Evolutionary conservation across 352 stramenopile species (phyloP).

Genomic region (Phytopythium kandeliae): DNA sequence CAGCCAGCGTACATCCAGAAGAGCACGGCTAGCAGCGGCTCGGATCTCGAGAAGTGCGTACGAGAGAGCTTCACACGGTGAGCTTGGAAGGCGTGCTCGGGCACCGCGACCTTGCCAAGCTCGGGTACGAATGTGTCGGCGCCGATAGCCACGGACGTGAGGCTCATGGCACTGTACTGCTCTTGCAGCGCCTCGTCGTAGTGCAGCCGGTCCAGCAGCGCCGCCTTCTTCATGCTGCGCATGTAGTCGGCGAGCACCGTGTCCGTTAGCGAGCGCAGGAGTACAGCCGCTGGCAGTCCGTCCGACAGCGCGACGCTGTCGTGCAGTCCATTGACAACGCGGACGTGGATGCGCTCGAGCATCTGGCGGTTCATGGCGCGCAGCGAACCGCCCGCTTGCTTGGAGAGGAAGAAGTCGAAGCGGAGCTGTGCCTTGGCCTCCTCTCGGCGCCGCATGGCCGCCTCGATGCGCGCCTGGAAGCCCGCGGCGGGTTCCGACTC

Average conservation of each 20-base stretch:
- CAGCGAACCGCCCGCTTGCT: conserved; percentile 67
- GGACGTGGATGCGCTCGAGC: conserved; percentile 80
- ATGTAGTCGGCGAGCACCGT: conserved; percentile 88
- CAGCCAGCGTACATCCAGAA: conserved; percentile 87
- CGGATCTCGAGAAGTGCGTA: conserved; percentile 50
- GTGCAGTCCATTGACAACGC: conserved; percentile 78
- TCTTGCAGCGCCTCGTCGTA: conserved; percentile 47
- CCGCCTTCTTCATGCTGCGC: conserved; percentile 90
- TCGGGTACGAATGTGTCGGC: conserved; percentile 14
- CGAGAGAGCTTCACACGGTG: conserved; percentile 41
- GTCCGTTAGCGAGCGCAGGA: conserved; percentile 85
- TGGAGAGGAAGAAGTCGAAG: conserved; percentile 88
- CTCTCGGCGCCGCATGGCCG: conserved; percentile 55
- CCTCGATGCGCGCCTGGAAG: conserved; percentile 76
- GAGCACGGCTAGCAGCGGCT: conserved; percentile 71
- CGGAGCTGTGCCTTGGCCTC: conserved; percentile 82
- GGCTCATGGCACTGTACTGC: conserved; percentile 65
- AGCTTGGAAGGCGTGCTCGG: conserved; percentile 53
- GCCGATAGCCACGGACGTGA: conserved; percentile 32
- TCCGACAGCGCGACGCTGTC: conserved; percentile 53
- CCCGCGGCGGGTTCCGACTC: conserved; percentile 57
- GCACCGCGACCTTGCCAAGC: conserved; percentile 81
- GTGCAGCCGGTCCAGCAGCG: conserved; percentile 63
- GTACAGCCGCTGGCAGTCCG: conserved; percentile 38
- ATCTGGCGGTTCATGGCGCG: conserved; percentile 73